Percentiles rank a stretch among this genome's conserved stretches.
Conservation (phyloP, 495 filamentous ascomycete genomes). For the Geoglossum glabrum region DNA sequence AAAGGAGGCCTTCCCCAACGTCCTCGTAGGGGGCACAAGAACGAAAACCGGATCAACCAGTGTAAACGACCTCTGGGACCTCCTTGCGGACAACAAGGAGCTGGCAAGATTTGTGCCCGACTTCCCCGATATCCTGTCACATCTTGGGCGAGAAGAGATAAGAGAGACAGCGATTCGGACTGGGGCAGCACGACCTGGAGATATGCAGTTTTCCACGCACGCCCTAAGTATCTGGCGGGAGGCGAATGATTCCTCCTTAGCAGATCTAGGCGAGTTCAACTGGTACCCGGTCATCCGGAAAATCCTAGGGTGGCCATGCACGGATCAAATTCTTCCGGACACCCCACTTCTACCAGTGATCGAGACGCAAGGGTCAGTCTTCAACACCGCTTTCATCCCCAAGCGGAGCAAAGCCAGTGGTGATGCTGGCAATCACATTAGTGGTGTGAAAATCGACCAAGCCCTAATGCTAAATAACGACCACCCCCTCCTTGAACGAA, state of each 20-base stretch:
- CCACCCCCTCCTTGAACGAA: background rate
- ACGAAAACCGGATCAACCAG: too few species aligned
- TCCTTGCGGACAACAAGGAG: too few species aligned
- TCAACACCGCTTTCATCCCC: background rate
- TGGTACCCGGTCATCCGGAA: background rate
- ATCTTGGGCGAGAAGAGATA: too few species aligned
- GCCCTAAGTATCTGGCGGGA: background rate
- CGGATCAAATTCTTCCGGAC: too few species aligned
- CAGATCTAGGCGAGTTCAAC: background rate
- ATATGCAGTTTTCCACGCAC: background rate
- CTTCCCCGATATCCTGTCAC: too few species aligned
- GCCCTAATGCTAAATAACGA: background rate
- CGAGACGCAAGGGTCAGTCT: background rate
- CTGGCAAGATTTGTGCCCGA: too few species aligned
- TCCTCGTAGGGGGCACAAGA: too few species aligned
- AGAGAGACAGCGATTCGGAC: too few species aligned
- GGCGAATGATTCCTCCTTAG: background rate
- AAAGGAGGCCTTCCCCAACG: too few species aligned
- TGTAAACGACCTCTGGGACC: too few species aligned
- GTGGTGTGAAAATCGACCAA: background rate
- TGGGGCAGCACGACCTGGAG: too few species aligned
- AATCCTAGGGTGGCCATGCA: background rate
- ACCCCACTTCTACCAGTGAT: background rate
- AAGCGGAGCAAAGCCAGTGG: background rate
- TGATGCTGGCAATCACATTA: background rate